Conservation (phyloP, 306 rosid genomes). For the Vigna mungo region DNA sequence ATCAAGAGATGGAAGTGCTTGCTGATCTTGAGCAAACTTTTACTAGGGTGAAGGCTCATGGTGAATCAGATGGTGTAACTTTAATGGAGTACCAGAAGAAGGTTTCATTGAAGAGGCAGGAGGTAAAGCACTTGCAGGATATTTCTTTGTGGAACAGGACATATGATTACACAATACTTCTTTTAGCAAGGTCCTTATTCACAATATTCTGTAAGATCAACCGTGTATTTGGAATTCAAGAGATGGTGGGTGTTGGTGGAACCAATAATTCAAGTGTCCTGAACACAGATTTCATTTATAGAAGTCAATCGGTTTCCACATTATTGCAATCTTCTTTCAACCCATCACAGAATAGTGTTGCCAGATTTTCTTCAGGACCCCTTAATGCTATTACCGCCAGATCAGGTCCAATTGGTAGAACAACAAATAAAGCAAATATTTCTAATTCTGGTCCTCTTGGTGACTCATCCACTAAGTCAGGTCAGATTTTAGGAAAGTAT, state of each 20-base stretch:
- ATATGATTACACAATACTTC: constrained; percentile 78
- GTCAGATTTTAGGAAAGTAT: constrained; percentile 62
- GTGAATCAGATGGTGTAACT: constrained; percentile 55
- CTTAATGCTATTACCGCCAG: constrained; percentile 58
- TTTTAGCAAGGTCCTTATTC: constrained; percentile 82
- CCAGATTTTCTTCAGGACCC: constrained; percentile 93
- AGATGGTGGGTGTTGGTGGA: constrained; percentile 55
- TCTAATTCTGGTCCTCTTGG: constrained; percentile 86
- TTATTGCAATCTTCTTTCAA: constrained; percentile 69
- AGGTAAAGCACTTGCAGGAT: constrained; percentile 74
- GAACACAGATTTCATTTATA: constrained; percentile 63
- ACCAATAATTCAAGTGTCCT: constrained; percentile 56
- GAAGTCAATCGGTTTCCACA: constrained; percentile 83
- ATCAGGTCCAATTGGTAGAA: constrained; percentile 61
- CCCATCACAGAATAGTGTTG: constrained; percentile 53
- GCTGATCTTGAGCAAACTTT: constrained; percentile 83
- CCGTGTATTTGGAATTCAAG: constrained; percentile 77
- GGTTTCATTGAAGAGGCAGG: constrained; percentile 78
- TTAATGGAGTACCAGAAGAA: constrained; percentile 79
- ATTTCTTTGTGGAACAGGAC: constrained; percentile 89
- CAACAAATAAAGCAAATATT: constrained; percentile 53
- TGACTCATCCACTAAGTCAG: constrained; percentile 65
- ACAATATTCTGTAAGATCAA: constrained; percentile 77
- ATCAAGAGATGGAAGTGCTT: constrained; percentile 88
- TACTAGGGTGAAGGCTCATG: constrained; percentile 69